phyloP scores from a whole-genome alignment of 2,329 filamentous ascomycete species.

The Cadophora sp. region DNA sequence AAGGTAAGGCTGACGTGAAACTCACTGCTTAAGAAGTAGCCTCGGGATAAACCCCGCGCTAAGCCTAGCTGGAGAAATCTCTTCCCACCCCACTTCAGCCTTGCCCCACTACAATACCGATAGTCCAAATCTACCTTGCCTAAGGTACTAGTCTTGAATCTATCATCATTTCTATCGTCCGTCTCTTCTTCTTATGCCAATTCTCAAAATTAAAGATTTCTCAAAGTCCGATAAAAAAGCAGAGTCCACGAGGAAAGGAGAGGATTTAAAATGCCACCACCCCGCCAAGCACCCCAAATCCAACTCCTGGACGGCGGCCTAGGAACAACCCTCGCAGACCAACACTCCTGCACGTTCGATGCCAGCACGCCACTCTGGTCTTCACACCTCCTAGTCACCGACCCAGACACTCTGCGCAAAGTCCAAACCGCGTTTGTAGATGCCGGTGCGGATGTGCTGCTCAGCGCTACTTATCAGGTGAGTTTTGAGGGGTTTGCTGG shows the following conservation, averaged over 20 bases:
- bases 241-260: no score
- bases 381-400: slow-evolving; percentile 65
- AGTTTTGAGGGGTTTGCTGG: slow-evolving; percentile 60
- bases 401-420: slow-evolving; percentile 15
- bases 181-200: neutral
- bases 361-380: slow-evolving; percentile 69
- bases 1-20: no score
- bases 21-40: no score
- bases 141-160: no score
- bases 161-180: no score
- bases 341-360: slow-evolving; percentile 59
- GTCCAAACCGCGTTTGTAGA: slow-evolving; percentile 44
- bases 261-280: no score
- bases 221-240: no score
- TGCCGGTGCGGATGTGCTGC: slow-evolving; percentile 66
- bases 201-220: no score
- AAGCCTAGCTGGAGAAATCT: slow-evolving; percentile 10
- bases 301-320: slow-evolving; percentile 70
- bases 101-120: slow-evolving; percentile 16
- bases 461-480: slow-evolving; percentile 73
- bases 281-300: slow-evolving; percentile 43
- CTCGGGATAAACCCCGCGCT: slow-evolving; percentile 10
- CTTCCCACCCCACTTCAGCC: slow-evolving; percentile 9
- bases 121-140: neutral
- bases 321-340: slow-evolving; percentile 68